Evolutionary conservation across 257 asterid species (phyloP), one percentile per base, ranked within the genome.

Genomic region (Nicotiana noctiflora): DNA sequence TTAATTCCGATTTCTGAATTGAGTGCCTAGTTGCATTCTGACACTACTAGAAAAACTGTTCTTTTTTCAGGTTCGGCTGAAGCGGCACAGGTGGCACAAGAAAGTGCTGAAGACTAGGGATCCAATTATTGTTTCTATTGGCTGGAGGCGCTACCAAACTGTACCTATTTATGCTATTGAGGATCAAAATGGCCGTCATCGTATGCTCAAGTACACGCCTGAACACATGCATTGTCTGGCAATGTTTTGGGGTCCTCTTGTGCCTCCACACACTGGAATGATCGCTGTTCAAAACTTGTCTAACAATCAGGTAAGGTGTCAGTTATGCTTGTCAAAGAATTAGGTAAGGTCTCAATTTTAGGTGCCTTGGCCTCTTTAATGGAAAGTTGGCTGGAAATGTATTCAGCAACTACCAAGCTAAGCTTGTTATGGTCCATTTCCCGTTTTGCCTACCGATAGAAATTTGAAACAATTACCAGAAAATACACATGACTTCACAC

Each of bases 221-320:
- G 99, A 95, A 81, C 99, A 95, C 83, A 95, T 95, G 99, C 99
- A 95, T 85, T 95, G 99, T 85, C 89, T 95, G 88, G 99, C 99
- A 83, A 90, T 92, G 97, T 92, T 95, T 85, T 95, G 98, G 97
- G 99, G 99, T 44, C 97, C 98, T 81, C 98, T 95, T 80, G 99
- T 98, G 67, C 98, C 99, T 57, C 97, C 98, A 59, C 91, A 88
- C 75, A 88, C 99, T 51, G 98, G 99, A 34, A 92, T 93, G 84
- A 92, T 95, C 61, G 97, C 99, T 65, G 90, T 96, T 70, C 99
- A 92, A 87, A 92, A 85, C 86, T 90, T 96, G 78, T 90, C 99
- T 37, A 95, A 89, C 89, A 92, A 88, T 86, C 98, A 92, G 96
- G 99, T 95, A 82, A 49, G 25, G 65, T 46, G 44, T 74, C 49